Evolutionary conservation across 768 basidiomycete species (phyloP), one percentile per base, ranked within the genome.

Genomic region (Serpula lacrymans): DNA sequence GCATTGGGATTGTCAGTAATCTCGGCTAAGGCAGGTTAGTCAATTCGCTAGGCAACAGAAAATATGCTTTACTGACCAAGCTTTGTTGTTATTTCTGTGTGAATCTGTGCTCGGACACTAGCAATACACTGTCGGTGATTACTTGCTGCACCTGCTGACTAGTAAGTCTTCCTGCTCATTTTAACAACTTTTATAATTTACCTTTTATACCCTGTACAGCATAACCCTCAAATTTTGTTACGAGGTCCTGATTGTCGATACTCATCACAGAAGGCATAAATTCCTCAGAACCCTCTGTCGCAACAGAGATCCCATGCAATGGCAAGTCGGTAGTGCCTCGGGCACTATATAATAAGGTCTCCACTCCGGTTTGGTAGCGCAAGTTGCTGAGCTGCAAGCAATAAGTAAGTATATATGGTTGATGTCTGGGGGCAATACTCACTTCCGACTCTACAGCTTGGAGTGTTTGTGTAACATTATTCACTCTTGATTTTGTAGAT

Each of bases 211-310:
- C 42, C 10, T 41, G 47, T 14, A 48, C 8, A 16, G 47, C 34
- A 24, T 36, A 48, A 18, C 39, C 45, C 13, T 46, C 45, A 40
- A 46, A 42, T 27, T 38, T 46, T 11, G 41, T 42, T 4, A 42
- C 25, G 6, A 48, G 20, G 14, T 48, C 47, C 12, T 45, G 31
- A 4, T 37, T 35, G 31, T 45, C 16, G 11, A 48, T 28, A n/a
- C 23, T 22, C 43, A 45, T 48, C 1, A 37, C 25, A 3, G 39
- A 37, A 5, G 12, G 8, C 42, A 48, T 48, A 23, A 48, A 44
- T 11, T 48, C 34, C 1, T 36, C 4, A 0, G 44, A 11, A 0
- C 42, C 37, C 11, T 28, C 16, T 7, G 42, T 48, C 11, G 38
- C 23, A 20, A 39, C 40, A 8, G 38, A 3, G 20, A 44, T 11